Percentiles rank a stretch among this genome's conserved stretches.
These are phyloP conservation scores for Dicorynia guianensis DNA, from an alignment of 306 rosid species.

Conservation along the genomic window DNA sequence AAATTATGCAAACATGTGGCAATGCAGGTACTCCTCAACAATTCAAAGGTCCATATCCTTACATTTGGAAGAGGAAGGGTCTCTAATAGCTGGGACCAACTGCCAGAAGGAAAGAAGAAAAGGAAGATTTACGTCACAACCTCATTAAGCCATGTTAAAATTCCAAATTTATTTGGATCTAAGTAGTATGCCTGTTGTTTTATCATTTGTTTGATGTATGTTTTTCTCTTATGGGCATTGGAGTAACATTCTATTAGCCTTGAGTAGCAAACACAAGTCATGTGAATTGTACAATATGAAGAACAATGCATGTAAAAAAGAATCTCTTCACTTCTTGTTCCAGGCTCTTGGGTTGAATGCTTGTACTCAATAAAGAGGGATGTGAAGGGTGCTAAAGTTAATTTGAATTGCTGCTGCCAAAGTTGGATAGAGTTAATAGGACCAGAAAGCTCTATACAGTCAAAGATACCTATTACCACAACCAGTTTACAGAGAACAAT, in stretches of 20 bases:
- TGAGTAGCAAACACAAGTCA: no score
- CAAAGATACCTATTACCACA: no score
- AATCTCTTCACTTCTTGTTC: no score
- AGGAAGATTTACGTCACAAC: conserved; percentile 17
- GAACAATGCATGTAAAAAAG: no score
- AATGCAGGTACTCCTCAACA: conserved; percentile 16
- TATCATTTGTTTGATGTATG: background rate
- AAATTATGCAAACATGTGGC: background rate
- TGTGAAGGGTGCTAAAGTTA: no score
- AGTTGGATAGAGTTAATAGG: no score
- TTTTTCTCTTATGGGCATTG: conserved; percentile 12
- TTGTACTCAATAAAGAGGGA: no score
- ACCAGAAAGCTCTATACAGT: no score
- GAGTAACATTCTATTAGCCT: background rate
- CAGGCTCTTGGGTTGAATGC: no score
- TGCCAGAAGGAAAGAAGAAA: conserved; percentile 55
- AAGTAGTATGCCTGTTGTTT: conserved; percentile 14
- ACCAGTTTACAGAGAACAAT: no score
- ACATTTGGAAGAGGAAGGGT: conserved; percentile 95
- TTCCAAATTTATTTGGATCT: conserved; percentile 16
- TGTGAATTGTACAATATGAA: no score
- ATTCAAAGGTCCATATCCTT: conserved; percentile 46
- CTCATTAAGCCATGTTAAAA: conserved; percentile 24
- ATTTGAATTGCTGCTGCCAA: no score
- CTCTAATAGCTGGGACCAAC: conserved; percentile 99